Conservation (phyloP, 116 monocot genomes). For the Zostera marina region DNA sequence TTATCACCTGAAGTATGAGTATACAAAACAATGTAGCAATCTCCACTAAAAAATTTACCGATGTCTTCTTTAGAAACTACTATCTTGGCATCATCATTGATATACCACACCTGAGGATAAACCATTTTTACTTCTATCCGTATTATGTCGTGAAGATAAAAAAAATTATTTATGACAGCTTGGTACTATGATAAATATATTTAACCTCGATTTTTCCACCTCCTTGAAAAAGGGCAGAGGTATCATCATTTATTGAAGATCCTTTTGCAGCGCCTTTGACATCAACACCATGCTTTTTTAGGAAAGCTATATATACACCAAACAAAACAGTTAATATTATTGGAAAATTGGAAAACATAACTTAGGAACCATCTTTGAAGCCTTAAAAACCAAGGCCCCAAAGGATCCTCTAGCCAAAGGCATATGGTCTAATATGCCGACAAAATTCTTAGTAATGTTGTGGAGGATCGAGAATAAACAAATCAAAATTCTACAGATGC, state of each 20-base stretch:
- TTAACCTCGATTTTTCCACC: conserved; percentile 68
- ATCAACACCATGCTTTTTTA: conserved; percentile 96
- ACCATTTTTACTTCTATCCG: not conserved
- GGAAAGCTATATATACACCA: conserved; percentile 35
- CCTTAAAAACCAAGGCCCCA: too few species aligned
- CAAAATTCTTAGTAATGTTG: too few species aligned
- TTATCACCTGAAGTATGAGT: conserved; percentile 86
- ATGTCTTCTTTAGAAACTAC: conserved; percentile 62
- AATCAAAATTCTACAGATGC: too few species aligned
- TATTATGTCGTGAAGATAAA: not conserved
- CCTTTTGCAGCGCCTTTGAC: conserved; percentile 59
- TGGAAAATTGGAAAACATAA: too few species aligned
- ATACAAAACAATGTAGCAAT: conserved; percentile 91
- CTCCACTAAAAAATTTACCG: conserved; percentile 90
- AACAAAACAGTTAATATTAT: not conserved
- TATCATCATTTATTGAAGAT: conserved; percentile 58
- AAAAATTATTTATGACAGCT: not conserved
- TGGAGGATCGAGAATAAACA: too few species aligned
- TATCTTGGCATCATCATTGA: conserved; percentile 81
- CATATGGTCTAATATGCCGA: too few species aligned
- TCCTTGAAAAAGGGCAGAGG: conserved; percentile 72
- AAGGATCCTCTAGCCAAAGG: too few species aligned
- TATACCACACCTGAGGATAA: conserved; percentile 59
- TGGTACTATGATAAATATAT: too few species aligned
- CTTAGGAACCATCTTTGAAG: too few species aligned